Evolutionary conservation across 73 alveolate species (phyloP).

Genomic region (Durusdinium trenchii): DNA sequence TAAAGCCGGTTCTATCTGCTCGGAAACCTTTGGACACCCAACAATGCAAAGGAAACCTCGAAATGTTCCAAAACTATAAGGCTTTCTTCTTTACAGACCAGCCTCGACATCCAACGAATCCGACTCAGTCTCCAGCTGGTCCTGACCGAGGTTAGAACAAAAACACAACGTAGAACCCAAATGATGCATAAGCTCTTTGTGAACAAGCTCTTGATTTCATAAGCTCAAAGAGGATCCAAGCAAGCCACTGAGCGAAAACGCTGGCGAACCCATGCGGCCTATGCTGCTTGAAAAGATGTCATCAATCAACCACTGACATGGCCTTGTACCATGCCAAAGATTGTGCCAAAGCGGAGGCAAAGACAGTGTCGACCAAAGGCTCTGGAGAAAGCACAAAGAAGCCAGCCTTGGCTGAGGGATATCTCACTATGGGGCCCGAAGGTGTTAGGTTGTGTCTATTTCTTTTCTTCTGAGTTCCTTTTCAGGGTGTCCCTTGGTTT

Average conservation of each 20-base stretch:
- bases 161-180: background rate
- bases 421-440: no score
- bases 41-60: background rate
- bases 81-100: background rate
- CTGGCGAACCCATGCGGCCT: no score
- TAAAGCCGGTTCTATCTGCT: no score
- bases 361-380: no score
- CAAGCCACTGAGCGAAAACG: no score
- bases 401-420: no score
- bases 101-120: conserved; percentile 16
- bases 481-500: no score
- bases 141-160: background rate
- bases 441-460: no score
- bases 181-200: background rate
- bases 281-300: no score
- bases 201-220: background rate
- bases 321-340: conserved; percentile 44
- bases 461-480: no score
- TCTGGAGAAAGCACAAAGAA: no score
- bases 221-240: background rate
- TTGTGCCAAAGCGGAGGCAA: background rate
- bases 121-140: background rate
- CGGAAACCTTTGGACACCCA: no score
- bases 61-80: background rate
- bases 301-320: background rate